Evolutionary conservation across 176 grass and related monocot genomes (phyloP), one percentile per base, ranked within the genome.

Genomic region (Rhynchospora breviuscula): DNA sequence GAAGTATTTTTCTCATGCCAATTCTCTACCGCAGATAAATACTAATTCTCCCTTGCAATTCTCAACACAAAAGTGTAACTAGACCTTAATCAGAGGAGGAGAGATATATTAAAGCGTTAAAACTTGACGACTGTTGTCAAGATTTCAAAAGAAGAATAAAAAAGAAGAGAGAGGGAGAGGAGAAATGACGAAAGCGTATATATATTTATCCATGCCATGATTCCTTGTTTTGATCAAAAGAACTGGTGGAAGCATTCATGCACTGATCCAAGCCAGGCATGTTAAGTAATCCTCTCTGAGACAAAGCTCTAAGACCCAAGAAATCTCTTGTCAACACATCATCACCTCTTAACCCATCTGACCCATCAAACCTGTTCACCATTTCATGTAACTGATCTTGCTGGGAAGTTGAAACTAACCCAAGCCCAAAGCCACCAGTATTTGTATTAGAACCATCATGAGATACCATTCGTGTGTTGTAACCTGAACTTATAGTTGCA

Each of bases 281-380:
- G 85, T 81, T 81, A 25, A 98, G 88, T 46, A 98, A 86, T 62
- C 89, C 95, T 43, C 88, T 82, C 73, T 93, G 93, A 26, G 92
- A 93, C 79, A 93, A 86, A 11, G 95, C 88, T 59, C 93, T 94
- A 23, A 98, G 85, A 1, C 95, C 92, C 10, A 98, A 83, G 86
- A 98, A 98, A 84, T 98, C 95, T 86, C 92, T 91, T 40, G 95
- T 98, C 84, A 95, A 86, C 79, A 87, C 88, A 53, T 91, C 87
- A 35, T 76, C 62, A 10, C 66, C 82, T 0, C 80, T 87, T 0
- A 68, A 56, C 35, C 71, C 58, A 17, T 81, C 67, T 64, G 78
- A 67, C 79, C 59, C 66, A 65, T 57, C 62, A 44, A 53, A 75
- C 14, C 87, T 35, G 75, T 85, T 60, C 31, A 89, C 73, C 88